A percentile compares a stretch with the other conserved stretches of the same genome.
phyloP scores from a whole-genome alignment of 139 green algal species.

The Chlamydomonas schloesseri region DNA sequence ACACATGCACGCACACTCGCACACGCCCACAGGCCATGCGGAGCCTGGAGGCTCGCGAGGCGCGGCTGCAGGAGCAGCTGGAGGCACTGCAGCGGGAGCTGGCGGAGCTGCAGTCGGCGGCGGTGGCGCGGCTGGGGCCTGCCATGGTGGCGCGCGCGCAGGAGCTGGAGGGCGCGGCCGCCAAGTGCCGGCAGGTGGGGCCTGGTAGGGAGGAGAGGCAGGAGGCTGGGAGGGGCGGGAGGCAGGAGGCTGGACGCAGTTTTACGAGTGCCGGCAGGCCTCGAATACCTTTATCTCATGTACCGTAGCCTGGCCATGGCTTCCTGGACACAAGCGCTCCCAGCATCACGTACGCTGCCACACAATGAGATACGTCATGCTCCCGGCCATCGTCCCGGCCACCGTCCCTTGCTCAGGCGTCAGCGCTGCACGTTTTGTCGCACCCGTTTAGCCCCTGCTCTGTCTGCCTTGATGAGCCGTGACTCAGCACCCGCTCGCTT shows the following conservation, averaged over 20 bases:
- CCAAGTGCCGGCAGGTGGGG: neutral
- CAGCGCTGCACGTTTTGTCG: too few relatives aligned
- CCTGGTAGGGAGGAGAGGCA: neutral
- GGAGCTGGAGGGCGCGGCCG: slow-evolving; percentile 10
- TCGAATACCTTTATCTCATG: too few relatives aligned
- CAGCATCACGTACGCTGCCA: too few relatives aligned
- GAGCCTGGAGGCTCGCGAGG: slow-evolving; percentile 7
- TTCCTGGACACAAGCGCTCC: too few relatives aligned
- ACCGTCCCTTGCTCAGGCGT: too few relatives aligned
- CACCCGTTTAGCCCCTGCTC: too few relatives aligned
- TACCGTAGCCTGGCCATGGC: too few relatives aligned
- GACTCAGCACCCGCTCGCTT: too few relatives aligned
- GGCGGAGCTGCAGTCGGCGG: slow-evolving; percentile 12
- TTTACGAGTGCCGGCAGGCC: neutral
- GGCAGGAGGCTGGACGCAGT: neutral
- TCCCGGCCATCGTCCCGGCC: too few relatives aligned
- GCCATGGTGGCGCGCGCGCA: slow-evolving; percentile 13
- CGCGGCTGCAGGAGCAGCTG: slow-evolving; percentile 12
- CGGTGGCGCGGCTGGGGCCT: slow-evolving; percentile 16
- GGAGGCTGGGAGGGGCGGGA: neutral
- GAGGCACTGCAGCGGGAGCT: slow-evolving; percentile 11
- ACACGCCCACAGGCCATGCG: slow-evolving; percentile 24
- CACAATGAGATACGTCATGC: too few relatives aligned
- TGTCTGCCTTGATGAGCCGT: too few relatives aligned
- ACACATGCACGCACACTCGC: too few relatives aligned